Base-by-base conservation (phyloP, 331 rosid species). In the Dryas integrifolia region DNA sequence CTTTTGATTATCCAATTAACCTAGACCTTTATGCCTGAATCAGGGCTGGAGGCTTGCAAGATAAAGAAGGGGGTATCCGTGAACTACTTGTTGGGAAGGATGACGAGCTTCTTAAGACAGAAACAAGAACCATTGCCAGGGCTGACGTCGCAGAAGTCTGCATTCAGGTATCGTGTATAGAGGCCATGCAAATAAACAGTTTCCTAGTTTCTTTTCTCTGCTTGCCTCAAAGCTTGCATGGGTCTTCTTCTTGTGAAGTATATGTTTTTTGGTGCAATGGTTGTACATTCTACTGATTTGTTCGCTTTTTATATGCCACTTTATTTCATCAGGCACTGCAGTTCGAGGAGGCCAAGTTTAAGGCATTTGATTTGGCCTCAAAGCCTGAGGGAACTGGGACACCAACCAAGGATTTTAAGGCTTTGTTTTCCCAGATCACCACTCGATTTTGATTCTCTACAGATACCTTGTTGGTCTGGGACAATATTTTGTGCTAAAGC, bases 1-100 rank as follows among this genome's bases (percentile, higher is more conserved):
- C 26, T 68, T 44, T 55, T 66, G 16, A 45, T 18, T 35, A 56
- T 13, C 38, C 16, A 45, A 68, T 47, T n/a, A 38, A 58, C 47
- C 15, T 39, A 14, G 6, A 14, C 48, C 26, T 72, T 45, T 51
- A n/a, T 12, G 81, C 45, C 35, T 79, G 58, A 70, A 26, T 43
- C 74, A 92, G 97, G 87, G 96, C 97, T 52, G 97, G 97, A 78
- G 97, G 97, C 76, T 81, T 92, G 87, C 96, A 87, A 79, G 97
- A 92, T 68, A 92, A 85, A 77, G 94, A 85, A 1, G 96, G 97
- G 5, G 96, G 94, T 4, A 6, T 79, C 49, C 82, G 96, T 45
- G 97, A 92, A 76, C 86, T 92, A 21, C 58, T 92, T 3, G 55
- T 85, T 0, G 96, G 96, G 67, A 92, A 89, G 85, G 97, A 92